Evolutionary conservation across 768 basidiomycete genomes (phyloP), one percentile per base, ranked within the genome.

Genomic region (Naganishia randhawae): DNA sequence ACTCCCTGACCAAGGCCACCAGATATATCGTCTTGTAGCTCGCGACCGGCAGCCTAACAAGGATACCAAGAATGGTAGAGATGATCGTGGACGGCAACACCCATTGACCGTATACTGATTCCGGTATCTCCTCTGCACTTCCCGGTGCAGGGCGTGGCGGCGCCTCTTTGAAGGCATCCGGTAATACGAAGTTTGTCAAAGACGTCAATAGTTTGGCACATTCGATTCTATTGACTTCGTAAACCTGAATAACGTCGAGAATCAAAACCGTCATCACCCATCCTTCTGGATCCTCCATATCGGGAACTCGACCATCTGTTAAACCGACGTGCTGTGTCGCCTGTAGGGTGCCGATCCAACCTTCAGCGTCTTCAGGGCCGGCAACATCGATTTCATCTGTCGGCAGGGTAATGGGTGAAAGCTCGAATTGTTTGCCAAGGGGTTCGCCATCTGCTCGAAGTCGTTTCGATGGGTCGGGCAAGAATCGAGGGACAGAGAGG

Each of bases 161-260:
- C 73, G 85, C 86, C 8, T 88, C 85, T 73, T 88, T 91, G 84
- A 97, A 97, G 0, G 92, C 92, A 4, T 91, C 91, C 2, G 84
- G 82, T 4, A 86, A 76, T 65, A 87, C 85, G 90, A 92, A 96
- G 74, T 87, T 88, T 1, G 91, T 89, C 65, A 89, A 88, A 77
- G 92, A 89, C 51, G 96, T 84, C 7, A 98, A 83, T 9, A 97
- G 81, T 3, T 90, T 84, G 0, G 96, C 94, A 72, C 89, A 90
- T 74, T 99, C 96, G 78, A 95, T 96, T 65, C 96, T 86, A 78
- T 99, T 98, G 57, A 96, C 86, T 78, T 98, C 95, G 74, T 91
- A 98, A 17, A 97, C 89, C 67, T 91, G 86, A 48, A 96, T 80
- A 22, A 88, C 85, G 75, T 97, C 93, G 8, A 86, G 80, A 11